phyloP scores from a whole-genome alignment of 306 rosid genomes.

The Dalbergia oliveri region DNA sequence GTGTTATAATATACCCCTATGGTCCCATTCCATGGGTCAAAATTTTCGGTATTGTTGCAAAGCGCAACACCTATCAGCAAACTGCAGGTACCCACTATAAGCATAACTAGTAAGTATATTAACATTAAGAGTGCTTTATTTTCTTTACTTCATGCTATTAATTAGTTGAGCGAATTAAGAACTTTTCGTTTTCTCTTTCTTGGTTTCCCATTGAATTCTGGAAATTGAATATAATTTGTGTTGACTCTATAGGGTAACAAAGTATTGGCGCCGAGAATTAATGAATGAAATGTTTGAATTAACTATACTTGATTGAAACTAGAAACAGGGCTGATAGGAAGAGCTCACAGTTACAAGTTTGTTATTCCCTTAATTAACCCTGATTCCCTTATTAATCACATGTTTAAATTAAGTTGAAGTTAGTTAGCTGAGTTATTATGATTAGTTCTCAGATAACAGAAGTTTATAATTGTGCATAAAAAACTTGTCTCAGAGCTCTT shows the following conservation, averaged over 20 bases:
- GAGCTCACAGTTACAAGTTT: no score
- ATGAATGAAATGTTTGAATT: background rate
- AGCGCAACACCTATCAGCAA: background rate
- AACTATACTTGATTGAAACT: background rate
- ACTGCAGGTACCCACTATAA: background rate
- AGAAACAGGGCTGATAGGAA: no score
- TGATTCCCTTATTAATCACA: no score
- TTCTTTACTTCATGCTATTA: background rate
- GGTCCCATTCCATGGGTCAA: slow-evolving; percentile 37
- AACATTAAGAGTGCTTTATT: background rate
- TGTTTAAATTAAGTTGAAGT: no score
- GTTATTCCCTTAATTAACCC: no score
- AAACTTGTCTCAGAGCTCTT: no score
- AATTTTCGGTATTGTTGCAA: background rate
- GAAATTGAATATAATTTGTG: background rate
- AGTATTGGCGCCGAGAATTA: background rate
- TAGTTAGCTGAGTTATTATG: no score
- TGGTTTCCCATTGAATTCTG: background rate
- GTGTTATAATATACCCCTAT: slow-evolving; percentile 6
- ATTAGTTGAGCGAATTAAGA: no score
- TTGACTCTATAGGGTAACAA: background rate
- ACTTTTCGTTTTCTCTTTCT: no score
- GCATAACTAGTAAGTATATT: background rate
- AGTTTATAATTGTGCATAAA: no score
- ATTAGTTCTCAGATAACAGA: no score